A percentile compares a stretch with the other conserved stretches of the same genome.
phyloP scores from a whole-genome alignment of 75 land plant species.

The Pinus tabuliformis region DNA sequence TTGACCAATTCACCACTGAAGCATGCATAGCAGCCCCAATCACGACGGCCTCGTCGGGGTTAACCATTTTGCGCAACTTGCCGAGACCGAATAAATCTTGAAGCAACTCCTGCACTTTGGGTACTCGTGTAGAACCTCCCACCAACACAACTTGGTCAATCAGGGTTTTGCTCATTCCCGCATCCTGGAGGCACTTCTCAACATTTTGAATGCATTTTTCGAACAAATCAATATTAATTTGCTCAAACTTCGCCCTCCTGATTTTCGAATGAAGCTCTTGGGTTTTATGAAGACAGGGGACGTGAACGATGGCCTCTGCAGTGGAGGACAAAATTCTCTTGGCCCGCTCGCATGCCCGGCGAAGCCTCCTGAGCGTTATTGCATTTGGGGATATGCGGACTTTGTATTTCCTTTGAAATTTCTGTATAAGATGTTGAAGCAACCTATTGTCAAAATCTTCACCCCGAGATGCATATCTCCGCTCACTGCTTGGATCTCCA shows the following conservation, averaged over 20 bases:
- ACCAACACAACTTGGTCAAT: conserved; percentile 27
- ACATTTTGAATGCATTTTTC: conserved; percentile 22
- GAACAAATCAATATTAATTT: conserved; percentile 23
- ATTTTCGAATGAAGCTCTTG: conserved; percentile 14
- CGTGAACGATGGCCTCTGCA: conserved; percentile 21
- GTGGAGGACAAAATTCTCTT: conserved; percentile 25
- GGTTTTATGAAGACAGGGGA: conserved; percentile 8
- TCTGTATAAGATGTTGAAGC: conserved; percentile 17
- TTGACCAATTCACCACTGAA: too few relatives aligned
- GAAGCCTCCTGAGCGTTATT: conserved; percentile 5
- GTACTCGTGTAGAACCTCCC: conserved; percentile 22
- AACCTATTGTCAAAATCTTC: conserved; percentile 19
- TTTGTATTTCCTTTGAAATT: conserved; percentile 18
- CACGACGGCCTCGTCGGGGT: too few relatives aligned
- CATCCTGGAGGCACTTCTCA: conserved; percentile 23
- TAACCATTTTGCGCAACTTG: too few relatives aligned
- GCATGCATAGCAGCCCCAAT: too few relatives aligned
- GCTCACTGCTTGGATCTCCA: neutral
- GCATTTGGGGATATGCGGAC: conserved; percentile 8
- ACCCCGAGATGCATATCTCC: conserved; percentile 23
- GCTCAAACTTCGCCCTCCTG: conserved; percentile 26
- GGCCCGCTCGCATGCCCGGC: conserved; percentile 17
- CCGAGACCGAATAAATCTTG: conserved; percentile 15
- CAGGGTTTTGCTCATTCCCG: conserved; percentile 6
- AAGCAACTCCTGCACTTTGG: conserved; percentile 30